Evolutionary conservation across 306 rosid species (phyloP).

Genomic region (Ceratonia siliqua): DNA sequence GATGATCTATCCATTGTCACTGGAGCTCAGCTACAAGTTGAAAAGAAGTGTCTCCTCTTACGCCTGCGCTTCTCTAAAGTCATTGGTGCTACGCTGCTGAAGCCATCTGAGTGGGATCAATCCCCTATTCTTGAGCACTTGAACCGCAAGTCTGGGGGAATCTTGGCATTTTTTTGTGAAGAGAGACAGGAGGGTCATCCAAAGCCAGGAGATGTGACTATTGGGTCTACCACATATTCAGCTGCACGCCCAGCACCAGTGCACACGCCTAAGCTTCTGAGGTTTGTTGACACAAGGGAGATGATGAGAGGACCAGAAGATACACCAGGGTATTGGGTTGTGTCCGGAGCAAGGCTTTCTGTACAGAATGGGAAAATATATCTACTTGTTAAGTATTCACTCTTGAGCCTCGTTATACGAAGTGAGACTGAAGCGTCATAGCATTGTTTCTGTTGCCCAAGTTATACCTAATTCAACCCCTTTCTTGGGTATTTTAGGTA

Average conservation of each 20-base stretch:
- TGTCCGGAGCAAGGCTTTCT: constrained; percentile 54
- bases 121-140: constrained; percentile 14
- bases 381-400: constrained; percentile 53
- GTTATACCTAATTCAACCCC: too few relatives aligned
- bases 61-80: constrained; percentile 49
- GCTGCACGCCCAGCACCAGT: constrained; percentile 34
- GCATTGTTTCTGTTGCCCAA: too few relatives aligned
- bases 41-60: constrained; percentile 52
- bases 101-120: constrained; percentile 43
- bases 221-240: constrained; percentile 44
- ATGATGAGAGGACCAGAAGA: constrained; percentile 56
- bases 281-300: constrained; percentile 56
- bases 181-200: constrained; percentile 37
- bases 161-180: constrained; percentile 27
- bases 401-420: constrained; percentile 8
- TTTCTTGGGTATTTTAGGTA: too few relatives aligned
- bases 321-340: constrained; percentile 74
- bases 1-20: constrained; percentile 80
- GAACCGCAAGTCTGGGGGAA: constrained; percentile 8
- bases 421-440: neutral
- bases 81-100: constrained; percentile 38
- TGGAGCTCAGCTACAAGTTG: constrained; percentile 82
- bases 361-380: constrained; percentile 53
- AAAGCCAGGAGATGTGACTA: constrained; percentile 39
- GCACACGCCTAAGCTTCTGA: constrained; percentile 48